Base-by-base conservation (phyloP, 1,139 yeast species). In the Pichia norvegensis region DNA sequence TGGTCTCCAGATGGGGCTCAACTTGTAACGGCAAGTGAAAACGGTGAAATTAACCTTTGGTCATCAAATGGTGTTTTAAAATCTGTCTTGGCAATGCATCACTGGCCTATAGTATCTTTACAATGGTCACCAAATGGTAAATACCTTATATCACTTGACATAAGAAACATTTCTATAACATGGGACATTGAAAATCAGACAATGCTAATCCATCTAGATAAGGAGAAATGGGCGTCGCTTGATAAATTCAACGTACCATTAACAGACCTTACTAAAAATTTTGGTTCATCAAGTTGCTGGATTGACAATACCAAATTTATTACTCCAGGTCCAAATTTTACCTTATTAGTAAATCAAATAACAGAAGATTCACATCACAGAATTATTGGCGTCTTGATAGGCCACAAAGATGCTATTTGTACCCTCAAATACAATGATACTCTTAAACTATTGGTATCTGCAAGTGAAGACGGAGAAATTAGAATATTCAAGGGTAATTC, bases 401-500 rank as follows among this genome's bases (percentile, higher is more conserved):
- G 95, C 1, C 96, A 87, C 58, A 69, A 74, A 13, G 76, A 78
- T 44, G 69, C 78, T 1, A 73, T 85, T 14, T 72, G 85, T n/a
- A 66, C 67, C 4, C 67, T 85, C 16, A 64, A 66, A 37, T 85
- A 81, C 60, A 79, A 81, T 54, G 53, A 62, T 2, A 60, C 63
- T 2, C 67, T 75, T 5, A 78, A 76, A 52, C 62, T 81, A 37
- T 68, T 88, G 40, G 80, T 87, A 1, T 78, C 90, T 1, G 80
- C 85, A 14, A 80, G 94, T 2, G 95, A 85, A 59, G 96, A 88
- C 59, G 74, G 76, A 47, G 67, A 75, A 0, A 70, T 87, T 11
- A 75, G 86, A 55, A 68, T 87, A 16, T 88, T 95, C 95, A 74
- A 72, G 55, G 79, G 85, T 29, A 73, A 75, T 21, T 73, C 78